These are phyloP conservation scores for Aspergillus fischeri DNA, from an alignment of 2,329 filamentous ascomycete genomes.

Conservation along the genomic window DNA sequence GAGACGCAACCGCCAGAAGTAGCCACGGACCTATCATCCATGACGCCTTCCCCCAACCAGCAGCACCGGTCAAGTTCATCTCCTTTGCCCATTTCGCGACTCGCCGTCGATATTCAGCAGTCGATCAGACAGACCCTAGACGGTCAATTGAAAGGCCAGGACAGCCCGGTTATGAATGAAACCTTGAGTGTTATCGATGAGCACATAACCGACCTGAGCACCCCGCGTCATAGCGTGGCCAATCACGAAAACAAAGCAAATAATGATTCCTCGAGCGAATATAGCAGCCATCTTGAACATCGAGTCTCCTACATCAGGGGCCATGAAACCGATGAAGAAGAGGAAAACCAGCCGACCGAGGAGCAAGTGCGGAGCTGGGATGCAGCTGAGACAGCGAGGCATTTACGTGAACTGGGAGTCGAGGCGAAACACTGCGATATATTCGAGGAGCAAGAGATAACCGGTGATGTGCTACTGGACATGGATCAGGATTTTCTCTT, in stretches of 20 bases:
- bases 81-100: constrained; percentile 31
- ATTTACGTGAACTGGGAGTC: constrained; percentile 78
- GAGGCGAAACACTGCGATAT: constrained; percentile 90
- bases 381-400: constrained; percentile 78
- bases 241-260: constrained; percentile 50
- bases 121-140: constrained; percentile 45
- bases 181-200: constrained; percentile 95
- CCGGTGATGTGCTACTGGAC: constrained; percentile 83
- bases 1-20: constrained; percentile 23
- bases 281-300: constrained; percentile 72
- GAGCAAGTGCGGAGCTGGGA: constrained; percentile 77
- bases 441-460: constrained; percentile 93
- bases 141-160: constrained; percentile 50
- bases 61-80: constrained; percentile 34
- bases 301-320: constrained; percentile 89
- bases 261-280: constrained; percentile 84
- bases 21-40: constrained; percentile 13
- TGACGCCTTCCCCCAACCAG: constrained; percentile 18
- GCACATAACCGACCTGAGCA: constrained; percentile 84
- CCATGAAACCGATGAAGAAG: constrained; percentile 92
- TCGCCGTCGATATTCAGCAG: constrained; percentile 39
- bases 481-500: constrained; percentile 96
- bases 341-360: constrained; percentile 64
- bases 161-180: constrained; percentile 83
- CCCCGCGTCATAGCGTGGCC: constrained; percentile 52